Conservation (phyloP, 768 basidiomycete genomes). For the Ramaria sp. region DNA sequence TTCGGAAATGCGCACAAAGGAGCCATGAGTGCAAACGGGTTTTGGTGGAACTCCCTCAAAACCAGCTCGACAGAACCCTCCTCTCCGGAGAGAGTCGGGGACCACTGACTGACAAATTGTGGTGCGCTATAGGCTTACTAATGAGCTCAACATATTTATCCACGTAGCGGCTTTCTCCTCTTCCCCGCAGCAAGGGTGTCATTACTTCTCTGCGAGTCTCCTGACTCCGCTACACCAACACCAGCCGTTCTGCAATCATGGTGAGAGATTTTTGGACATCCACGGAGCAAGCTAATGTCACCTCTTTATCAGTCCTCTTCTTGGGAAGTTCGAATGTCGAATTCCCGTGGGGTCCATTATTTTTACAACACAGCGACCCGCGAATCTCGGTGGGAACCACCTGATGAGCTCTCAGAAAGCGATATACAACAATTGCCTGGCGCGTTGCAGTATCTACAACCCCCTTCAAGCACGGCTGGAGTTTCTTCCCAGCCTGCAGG, state of each 20-base stretch:
- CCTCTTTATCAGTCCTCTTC: not conserved
- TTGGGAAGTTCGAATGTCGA: slow-evolving; percentile 89
- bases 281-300: not conserved
- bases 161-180: too few species aligned
- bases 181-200: too few species aligned
- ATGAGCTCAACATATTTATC: too few species aligned
- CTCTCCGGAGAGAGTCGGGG: too few species aligned
- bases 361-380: slow-evolving; percentile 70
- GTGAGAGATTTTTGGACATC: not conserved
- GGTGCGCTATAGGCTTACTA: too few species aligned
- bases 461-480: slow-evolving; percentile 11
- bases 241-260: not conserved
- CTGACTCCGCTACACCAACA: too few species aligned
- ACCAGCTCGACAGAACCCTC: too few species aligned
- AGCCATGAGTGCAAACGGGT: too few species aligned
- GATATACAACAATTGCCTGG: slow-evolving; percentile 57
- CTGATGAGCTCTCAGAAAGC: slow-evolving; percentile 46
- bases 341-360: slow-evolving; percentile 68
- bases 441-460: slow-evolving; percentile 37
- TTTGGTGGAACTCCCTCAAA: too few species aligned
- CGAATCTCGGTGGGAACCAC: slow-evolving; percentile 73
- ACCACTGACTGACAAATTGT: too few species aligned
- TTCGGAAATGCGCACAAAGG: too few species aligned
- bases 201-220: too few species aligned
- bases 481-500: slow-evolving; percentile 20